Evolutionary conservation across 805 yeast genomes (phyloP).

Genomic region (Yarrowia sp.): DNA sequence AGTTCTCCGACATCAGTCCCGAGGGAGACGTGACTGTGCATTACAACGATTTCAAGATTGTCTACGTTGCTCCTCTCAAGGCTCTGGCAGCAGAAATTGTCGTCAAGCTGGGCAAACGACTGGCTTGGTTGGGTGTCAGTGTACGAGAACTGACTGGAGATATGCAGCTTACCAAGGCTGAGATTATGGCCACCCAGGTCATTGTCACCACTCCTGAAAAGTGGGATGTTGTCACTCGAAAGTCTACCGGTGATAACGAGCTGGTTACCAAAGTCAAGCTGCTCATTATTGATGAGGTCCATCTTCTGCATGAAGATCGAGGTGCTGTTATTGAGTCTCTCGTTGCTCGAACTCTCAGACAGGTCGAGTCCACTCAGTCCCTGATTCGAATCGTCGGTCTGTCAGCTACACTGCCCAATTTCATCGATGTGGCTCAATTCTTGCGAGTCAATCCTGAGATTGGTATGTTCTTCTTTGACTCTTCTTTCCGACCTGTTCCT

Average conservation of each 20-base stretch:
- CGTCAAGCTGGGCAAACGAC: slow-evolving; percentile 78
- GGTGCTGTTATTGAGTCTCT: slow-evolving; percentile 96
- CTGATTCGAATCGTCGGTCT: slow-evolving; percentile 94
- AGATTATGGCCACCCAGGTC: slow-evolving; percentile 80
- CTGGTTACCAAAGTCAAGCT: slow-evolving; percentile 82
- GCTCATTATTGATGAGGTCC: slow-evolving; percentile 94
- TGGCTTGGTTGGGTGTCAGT: slow-evolving; percentile 83
- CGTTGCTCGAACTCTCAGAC: slow-evolving; percentile 92
- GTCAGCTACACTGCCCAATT: slow-evolving; percentile 93
- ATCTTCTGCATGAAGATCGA: slow-evolving; percentile 93
- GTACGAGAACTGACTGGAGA: slow-evolving; percentile 94
- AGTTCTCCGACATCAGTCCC: slow-evolving; percentile 55
- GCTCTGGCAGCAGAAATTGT: slow-evolving; percentile 97
- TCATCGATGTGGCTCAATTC: slow-evolving; percentile 91
- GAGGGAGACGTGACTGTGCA: slow-evolving; percentile 65
- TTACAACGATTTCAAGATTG: slow-evolving; percentile 84
- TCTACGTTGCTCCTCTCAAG: slow-evolving; percentile 91
- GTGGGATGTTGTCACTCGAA: slow-evolving; percentile 97
- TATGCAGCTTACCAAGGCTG: slow-evolving; percentile 86
- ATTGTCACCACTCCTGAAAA: slow-evolving; percentile 96
- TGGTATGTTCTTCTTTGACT: slow-evolving; percentile 95
- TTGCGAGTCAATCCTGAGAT: slow-evolving; percentile 81
- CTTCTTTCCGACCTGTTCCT: slow-evolving; percentile 92
- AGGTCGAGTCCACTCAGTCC: slow-evolving; percentile 91
- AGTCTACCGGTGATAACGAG: slow-evolving; percentile 87